Conservation (phyloP, 495 filamentous ascomycete genomes). For the Opeltia flavorubescens region DNA sequence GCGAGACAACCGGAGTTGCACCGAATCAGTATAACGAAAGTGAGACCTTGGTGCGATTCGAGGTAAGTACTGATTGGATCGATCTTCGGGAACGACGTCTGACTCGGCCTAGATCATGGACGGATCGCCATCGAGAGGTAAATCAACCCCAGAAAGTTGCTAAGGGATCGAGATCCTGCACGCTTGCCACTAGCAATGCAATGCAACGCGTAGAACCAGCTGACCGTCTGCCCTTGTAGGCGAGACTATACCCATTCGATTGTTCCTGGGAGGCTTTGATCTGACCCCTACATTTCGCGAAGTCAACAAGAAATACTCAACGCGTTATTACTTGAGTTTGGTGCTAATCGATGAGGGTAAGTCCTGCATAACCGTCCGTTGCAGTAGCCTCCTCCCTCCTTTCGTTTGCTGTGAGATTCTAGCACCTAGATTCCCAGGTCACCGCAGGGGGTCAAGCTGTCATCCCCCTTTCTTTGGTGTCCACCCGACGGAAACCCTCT, state of each 20-base stretch:
- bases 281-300: constrained; percentile 97
- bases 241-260: constrained; percentile 93
- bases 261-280: constrained; percentile 97
- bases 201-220: neutral
- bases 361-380: constrained; percentile 6
- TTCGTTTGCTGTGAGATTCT: neutral
- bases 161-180: constrained; percentile 16
- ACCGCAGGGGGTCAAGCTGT: neutral
- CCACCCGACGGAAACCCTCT: no score
- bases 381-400: neutral
- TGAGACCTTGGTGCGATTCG: constrained; percentile 93
- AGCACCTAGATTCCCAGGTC: neutral
- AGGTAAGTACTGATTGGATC: constrained; percentile 38
- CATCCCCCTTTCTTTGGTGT: no score
- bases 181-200: neutral
- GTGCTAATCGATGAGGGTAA: constrained; percentile 93
- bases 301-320: constrained; percentile 99
- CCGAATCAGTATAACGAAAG: constrained; percentile 99
- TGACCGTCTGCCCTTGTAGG: constrained; percentile 25
- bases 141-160: constrained; percentile 5
- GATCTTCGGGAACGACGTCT: neutral
- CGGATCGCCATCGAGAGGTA: constrained; percentile 84
- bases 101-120: constrained; percentile 72
- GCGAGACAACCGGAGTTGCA: constrained; percentile 92
- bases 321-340: constrained; percentile 90